phyloP scores from a whole-genome alignment of 2,329 filamentous ascomycete genomes.

The Colletotrichum tabaci region DNA sequence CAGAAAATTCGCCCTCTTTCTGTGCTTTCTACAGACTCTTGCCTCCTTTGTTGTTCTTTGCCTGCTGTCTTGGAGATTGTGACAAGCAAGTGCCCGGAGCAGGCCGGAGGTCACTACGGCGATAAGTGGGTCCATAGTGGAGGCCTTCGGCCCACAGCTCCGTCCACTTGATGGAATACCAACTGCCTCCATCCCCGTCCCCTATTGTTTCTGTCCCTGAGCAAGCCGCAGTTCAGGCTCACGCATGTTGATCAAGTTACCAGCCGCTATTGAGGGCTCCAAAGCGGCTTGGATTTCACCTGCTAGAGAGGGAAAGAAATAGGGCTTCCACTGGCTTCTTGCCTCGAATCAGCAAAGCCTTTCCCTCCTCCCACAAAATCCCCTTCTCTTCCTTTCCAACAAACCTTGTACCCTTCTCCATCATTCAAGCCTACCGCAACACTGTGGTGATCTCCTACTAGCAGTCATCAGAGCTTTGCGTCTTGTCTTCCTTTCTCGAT shows the following conservation, averaged over 20 bases:
- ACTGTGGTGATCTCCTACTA: not conserved
- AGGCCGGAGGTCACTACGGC: slow-evolving; percentile 6
- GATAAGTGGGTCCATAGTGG: slow-evolving; percentile 8
- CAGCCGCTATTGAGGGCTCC: too few relatives aligned
- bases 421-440: too few relatives aligned
- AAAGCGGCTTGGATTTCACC: too few relatives aligned
- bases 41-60: not conserved
- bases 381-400: not conserved
- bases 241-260: not conserved
- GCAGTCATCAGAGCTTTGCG: too few relatives aligned
- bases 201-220: too few relatives aligned
- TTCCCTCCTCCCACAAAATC: not conserved
- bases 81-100: not conserved
- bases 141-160: not conserved
- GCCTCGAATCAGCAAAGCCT: not conserved
- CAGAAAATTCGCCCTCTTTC: too few relatives aligned
- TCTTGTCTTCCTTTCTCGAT: not conserved
- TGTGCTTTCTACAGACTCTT: too few relatives aligned
- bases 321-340: not conserved
- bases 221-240: not conserved
- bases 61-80: not conserved
- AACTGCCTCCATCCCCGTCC: not conserved
- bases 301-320: slow-evolving; percentile 3
- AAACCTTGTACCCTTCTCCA: too few relatives aligned
- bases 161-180: not conserved